Evolutionary conservation across 805 yeast species (phyloP), one percentile per base, ranked within the genome.

Genomic region (Yamadazyma tumulicola): DNA sequence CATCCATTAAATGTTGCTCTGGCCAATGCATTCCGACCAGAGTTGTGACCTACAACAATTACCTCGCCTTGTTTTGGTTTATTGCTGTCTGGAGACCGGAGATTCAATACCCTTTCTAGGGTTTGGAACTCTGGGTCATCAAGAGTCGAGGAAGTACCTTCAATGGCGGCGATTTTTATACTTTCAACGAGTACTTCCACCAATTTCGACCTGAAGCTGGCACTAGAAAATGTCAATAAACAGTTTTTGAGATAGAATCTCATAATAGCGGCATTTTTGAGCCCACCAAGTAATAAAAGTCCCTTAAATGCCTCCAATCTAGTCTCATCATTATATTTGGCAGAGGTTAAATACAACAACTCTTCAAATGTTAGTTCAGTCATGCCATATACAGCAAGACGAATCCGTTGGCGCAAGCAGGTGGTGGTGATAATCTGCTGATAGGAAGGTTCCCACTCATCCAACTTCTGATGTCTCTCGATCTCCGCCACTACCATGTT

Each of bases 401-500:
- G 56, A 26, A 84, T 68, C 43, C 81, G 84, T 43, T 76, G 80
- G 25, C 61, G 57, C 15, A 88, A 46, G 19, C 88, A 75, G 4
- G 75, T 62, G 18, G 67, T 57, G 12, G 88, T 69, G 25, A 85
- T 63, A 23, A 69, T 42, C 38, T 72, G 54, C 34, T 77, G 81
- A 42, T 74, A 77, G 0, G 95, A 81, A 1, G 96, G 91, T 6
- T 82, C 69, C 94, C 94, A 87, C 27, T 75, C 79, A 50, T 91
- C 97, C 61, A 93, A 70, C 42, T 88, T 78, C 45, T 79, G 77
- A 40, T 79, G 72, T 39, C 97, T 71, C 36, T 80, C 77, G 29
- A 93, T 65, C 51, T 89, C 97, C 5, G 72, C 69, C 6, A 80
- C 34, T 4, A 59, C 69, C n/a, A 44, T 50, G 8, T 42, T 42